A percentile compares a stretch with the other conserved stretches of the same genome.
phyloP scores from a whole-genome alignment of 306 rosid species.

The Prunus padus region DNA sequence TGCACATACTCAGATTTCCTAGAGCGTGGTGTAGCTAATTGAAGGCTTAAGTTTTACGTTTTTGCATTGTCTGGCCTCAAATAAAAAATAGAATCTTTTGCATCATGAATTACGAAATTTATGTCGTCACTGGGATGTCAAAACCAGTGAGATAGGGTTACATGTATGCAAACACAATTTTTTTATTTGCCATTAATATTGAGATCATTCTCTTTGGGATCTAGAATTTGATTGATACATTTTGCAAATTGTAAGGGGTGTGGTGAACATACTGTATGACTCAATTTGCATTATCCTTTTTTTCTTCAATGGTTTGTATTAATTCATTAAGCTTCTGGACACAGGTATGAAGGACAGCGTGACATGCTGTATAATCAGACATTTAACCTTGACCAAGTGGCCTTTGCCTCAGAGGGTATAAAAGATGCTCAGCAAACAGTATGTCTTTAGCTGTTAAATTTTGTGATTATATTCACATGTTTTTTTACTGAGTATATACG shows the following conservation, averaged over 20 bases:
- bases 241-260: neutral
- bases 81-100: neutral
- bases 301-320: neutral
- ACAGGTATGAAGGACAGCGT: conserved; percentile 99
- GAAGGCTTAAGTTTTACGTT: neutral
- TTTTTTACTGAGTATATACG: neutral
- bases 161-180: too few species aligned
- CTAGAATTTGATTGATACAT: conserved; percentile 7
- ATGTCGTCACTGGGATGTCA: neutral
- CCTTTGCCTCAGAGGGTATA: conserved; percentile 88
- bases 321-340: conserved; percentile 29
- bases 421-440: conserved; percentile 99
- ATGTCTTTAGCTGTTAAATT: conserved; percentile 31
- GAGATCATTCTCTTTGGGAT: conserved; percentile 15
- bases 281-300: neutral
- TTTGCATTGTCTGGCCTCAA: neutral
- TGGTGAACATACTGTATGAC: neutral
- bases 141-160: neutral
- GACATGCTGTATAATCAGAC: conserved; percentile 97
- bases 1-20: neutral
- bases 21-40: neutral
- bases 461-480: neutral
- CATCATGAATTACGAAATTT: neutral
- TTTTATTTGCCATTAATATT: neutral
- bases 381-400: conserved; percentile 94